Evolutionary conservation across 441 rosid genomes (phyloP).

Genomic region (Corymbia calophylla): DNA sequence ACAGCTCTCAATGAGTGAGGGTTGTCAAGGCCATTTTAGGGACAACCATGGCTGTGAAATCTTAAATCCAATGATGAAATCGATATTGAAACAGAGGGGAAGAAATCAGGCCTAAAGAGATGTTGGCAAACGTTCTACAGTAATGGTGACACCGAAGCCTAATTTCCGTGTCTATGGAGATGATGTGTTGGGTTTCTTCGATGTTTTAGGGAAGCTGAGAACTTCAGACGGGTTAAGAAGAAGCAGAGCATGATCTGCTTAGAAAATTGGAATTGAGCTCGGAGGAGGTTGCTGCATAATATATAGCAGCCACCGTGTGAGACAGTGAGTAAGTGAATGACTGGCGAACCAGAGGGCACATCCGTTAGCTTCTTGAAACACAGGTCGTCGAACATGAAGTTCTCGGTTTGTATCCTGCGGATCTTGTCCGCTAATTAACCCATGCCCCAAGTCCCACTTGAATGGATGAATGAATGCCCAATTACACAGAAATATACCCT

Average conservation of each 20-base stretch:
- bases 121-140: not conserved
- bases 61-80: not conserved
- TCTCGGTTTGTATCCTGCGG: not conserved
- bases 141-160: not conserved
- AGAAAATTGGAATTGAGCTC: not conserved
- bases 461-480: not conserved
- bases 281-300: not conserved
- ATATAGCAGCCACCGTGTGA: not conserved
- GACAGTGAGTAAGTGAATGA: no score
- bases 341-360: no score
- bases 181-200: not conserved
- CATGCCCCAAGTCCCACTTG: not conserved
- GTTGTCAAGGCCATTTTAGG: no score
- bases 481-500: not conserved
- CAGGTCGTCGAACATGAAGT: not conserved
- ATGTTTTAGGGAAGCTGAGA: not conserved
- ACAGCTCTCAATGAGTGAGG: no score
- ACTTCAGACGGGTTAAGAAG: not conserved
- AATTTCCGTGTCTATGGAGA: not conserved
- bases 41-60: not conserved
- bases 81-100: not conserved
- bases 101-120: not conserved
- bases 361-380: not conserved
- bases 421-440: not conserved
- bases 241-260: not conserved